phyloP scores from a whole-genome alignment of 1,139 yeast genomes.

The Kazachstania sp. region DNA sequence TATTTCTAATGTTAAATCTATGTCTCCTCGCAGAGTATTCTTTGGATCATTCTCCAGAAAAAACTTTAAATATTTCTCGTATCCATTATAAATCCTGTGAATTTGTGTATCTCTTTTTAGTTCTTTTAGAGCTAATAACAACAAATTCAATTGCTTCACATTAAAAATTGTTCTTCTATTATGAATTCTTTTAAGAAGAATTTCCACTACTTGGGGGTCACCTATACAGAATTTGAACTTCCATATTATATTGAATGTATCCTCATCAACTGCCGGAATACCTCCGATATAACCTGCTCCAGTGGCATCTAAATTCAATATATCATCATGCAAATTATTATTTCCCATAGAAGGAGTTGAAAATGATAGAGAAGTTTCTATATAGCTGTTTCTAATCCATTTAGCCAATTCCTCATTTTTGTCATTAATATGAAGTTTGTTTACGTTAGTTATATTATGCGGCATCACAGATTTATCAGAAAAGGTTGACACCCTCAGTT shows the following conservation, averaged over 20 bases:
- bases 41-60: constrained; percentile 3
- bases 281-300: constrained; percentile 3
- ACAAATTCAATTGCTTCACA: constrained; percentile 13
- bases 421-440: background rate
- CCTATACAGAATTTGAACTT: constrained; percentile 13
- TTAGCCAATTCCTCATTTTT: constrained; percentile 7
- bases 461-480: background rate
- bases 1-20: constrained; percentile 9
- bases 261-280: constrained; percentile 11
- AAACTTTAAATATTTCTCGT: constrained; percentile 8
- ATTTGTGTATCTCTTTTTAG: constrained; percentile 16
- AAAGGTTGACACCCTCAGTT: background rate
- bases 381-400: constrained; percentile 6
- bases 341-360: background rate
- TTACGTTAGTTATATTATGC: background rate
- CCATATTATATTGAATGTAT: constrained; percentile 10
- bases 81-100: constrained; percentile 15
- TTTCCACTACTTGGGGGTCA: constrained; percentile 8
- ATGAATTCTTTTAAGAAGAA: constrained; percentile 9
- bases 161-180: constrained; percentile 12
- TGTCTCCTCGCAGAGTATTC: background rate
- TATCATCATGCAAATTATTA: background rate
- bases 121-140: constrained; percentile 12
- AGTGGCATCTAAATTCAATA: background rate
- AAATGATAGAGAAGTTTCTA: constrained; percentile 1